phyloP scores from a whole-genome alignment of 1,284 basidiomycete species.

The Tilletia horrida region DNA sequence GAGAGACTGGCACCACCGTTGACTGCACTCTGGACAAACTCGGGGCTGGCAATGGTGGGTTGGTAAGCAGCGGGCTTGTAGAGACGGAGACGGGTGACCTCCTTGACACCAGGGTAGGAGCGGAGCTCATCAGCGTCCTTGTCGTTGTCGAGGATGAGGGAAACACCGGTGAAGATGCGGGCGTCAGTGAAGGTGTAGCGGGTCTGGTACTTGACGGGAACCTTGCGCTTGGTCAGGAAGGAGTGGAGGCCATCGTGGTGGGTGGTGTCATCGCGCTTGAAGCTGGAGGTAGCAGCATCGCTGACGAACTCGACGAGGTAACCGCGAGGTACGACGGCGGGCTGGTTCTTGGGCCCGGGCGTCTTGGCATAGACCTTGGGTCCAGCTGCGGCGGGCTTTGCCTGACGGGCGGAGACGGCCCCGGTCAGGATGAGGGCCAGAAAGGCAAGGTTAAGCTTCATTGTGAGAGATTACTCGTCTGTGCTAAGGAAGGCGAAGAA shows the following conservation, averaged over 20 bases:
- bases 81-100: constrained; percentile 29
- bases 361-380: not conserved
- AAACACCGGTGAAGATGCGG: constrained; percentile 35
- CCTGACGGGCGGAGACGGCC: not conserved
- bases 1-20: constrained; percentile 19
- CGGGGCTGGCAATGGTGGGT: constrained; percentile 26
- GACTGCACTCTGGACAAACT: constrained; percentile 34
- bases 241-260: constrained; percentile 32
- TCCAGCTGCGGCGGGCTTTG: not conserved
- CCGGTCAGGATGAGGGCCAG: constrained; percentile 2
- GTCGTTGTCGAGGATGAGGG: constrained; percentile 34
- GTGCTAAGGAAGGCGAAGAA: not conserved
- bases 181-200: constrained; percentile 37
- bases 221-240: constrained; percentile 33
- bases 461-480: not conserved
- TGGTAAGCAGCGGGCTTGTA: constrained; percentile 35
- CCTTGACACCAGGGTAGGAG: constrained; percentile 32
- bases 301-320: constrained; percentile 16
- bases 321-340: constrained; percentile 3
- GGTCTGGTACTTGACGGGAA: constrained; percentile 28
- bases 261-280: constrained; percentile 19
- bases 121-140: constrained; percentile 33
- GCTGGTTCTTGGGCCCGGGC: not conserved
- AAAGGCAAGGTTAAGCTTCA: constrained; percentile 9
- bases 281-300: not conserved